Base-by-base conservation (phyloP, 2,329 filamentous ascomycete species). In the Phialophora chinensis region DNA sequence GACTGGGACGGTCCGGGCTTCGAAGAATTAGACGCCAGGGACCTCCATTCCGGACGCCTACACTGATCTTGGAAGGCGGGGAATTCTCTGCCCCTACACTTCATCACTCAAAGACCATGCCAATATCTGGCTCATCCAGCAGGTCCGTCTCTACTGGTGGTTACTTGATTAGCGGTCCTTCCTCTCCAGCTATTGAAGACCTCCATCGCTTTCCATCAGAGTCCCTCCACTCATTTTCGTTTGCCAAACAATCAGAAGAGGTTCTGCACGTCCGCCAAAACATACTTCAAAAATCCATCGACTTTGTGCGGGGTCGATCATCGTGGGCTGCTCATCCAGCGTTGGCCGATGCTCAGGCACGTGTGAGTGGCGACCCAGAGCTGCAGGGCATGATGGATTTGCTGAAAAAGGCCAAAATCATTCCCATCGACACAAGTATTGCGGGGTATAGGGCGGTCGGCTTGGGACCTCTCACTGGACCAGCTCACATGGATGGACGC, bases 201-300 rank as follows among this genome's bases (percentile, higher is more conserved):
- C 86, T 99, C 54, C 90, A 89, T 54, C 90, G 93, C 59, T 99
- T 99, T 76, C 94, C 95, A 1, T 92, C 92, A 73, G 95, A 99
- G 77, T 99, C 95, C 5, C 83, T 99, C 55, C 95, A 99, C 79
- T 99, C 95, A 1, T 99, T 99, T 81, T 98, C 94, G 12, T 99
- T 99, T 78, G 92, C 95, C 49, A 92, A 96, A 73, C 93, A 97
- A 79, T 94, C 93, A 2, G 93, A 97, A 75, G 94, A 98, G 69
- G 88, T 92, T 69, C 85, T 98, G 63, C 91, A 97, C 77, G 97
- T 88, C 77, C 90, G 95, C 62, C 93, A 98, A 77, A 96, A 92
- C 82, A 90, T 97, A 38, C 78, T 99, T 74, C 97, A 96, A 80
- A 87, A 94, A 66, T 96, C 93, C 8, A 90, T 97, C 75, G 95